Evolutionary conservation across 495 filamentous ascomycete genomes (phyloP).

Genomic region (Tetracladium marchalianum): DNA sequence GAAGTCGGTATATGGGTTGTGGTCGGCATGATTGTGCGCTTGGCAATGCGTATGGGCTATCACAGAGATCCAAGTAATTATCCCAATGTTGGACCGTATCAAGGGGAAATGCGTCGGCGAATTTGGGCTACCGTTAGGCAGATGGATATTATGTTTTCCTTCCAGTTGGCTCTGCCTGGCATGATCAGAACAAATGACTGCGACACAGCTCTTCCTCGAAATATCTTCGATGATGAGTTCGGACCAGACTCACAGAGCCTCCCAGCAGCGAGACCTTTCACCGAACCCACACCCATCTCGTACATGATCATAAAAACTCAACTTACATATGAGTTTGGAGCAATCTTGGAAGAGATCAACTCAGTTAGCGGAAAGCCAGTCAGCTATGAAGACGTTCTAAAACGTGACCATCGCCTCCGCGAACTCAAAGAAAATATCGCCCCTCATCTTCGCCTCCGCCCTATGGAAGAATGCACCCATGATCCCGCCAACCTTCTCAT

Average conservation of each 20-base stretch:
- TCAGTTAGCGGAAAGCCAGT: constrained; percentile 34
- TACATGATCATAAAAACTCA: constrained; percentile 74
- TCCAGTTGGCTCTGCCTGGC: constrained; percentile 79
- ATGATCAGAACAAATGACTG: constrained; percentile 78
- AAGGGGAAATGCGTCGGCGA: constrained; percentile 84
- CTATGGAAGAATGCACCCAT: constrained; percentile 58
- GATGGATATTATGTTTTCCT: constrained; percentile 80
- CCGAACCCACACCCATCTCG: constrained; percentile 75
- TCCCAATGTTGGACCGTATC: constrained; percentile 71
- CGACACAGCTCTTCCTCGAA: constrained; percentile 78
- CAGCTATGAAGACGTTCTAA: constrained; percentile 73
- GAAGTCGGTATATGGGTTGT: constrained; percentile 79
- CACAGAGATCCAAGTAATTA: constrained; percentile 86
- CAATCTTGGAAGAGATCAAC: constrained; percentile 40
- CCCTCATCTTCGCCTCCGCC: constrained; percentile 56
- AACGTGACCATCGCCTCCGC: constrained; percentile 62
- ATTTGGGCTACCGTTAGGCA: constrained; percentile 81
- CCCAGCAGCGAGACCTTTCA: constrained; percentile 61
- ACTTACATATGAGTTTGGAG: constrained; percentile 32
- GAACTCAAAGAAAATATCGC: constrained; percentile 58
- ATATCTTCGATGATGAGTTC: constrained; percentile 92
- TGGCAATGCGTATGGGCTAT: constrained; percentile 92
- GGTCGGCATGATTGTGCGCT: constrained; percentile 65
- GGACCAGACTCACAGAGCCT: constrained; percentile 66
- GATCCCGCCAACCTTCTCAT: constrained; percentile 74